These are phyloP conservation scores for Nicotiana knightiana DNA, from an alignment of 257 asterid genomes.

Conservation along the genomic window DNA sequence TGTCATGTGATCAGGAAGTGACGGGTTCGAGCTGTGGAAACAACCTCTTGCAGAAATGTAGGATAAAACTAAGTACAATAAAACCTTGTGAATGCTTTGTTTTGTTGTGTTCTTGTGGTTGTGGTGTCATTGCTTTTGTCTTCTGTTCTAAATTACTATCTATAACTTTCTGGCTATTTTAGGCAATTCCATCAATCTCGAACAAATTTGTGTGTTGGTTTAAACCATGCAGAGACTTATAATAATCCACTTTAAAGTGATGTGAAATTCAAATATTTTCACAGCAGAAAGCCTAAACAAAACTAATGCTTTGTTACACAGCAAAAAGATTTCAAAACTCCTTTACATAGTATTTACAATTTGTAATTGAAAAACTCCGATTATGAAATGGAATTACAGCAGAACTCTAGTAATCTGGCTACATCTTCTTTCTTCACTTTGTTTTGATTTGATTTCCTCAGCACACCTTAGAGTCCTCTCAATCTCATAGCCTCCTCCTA, in stretches of 20 bases:
- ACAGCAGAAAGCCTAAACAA: neutral
- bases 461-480: conserved; percentile 93
- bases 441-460: conserved; percentile 67
- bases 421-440: conserved; percentile 28
- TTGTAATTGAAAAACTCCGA: neutral
- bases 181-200: neutral
- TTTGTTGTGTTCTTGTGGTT: neutral
- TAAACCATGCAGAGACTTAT: neutral
- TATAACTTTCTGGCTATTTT: neutral
- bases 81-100: too few species aligned
- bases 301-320: neutral
- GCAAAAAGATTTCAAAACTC: neutral
- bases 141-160: neutral
- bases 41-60: too few species aligned
- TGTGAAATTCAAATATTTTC: neutral
- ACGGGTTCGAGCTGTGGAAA: too few species aligned
- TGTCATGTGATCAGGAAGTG: too few species aligned
- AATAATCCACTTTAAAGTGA: neutral
- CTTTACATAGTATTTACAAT: neutral
- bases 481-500: conserved; percentile 90
- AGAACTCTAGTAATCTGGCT: conserved; percentile 29
- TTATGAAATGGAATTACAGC: conserved; percentile 15
- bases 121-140: neutral
- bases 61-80: too few species aligned
- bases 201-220: neutral